A percentile compares a stretch with the other conserved stretches of the same genome.
phyloP scores from a whole-genome alignment of 352 stramenopile species.

The Phytophthora kernoviae region DNA sequence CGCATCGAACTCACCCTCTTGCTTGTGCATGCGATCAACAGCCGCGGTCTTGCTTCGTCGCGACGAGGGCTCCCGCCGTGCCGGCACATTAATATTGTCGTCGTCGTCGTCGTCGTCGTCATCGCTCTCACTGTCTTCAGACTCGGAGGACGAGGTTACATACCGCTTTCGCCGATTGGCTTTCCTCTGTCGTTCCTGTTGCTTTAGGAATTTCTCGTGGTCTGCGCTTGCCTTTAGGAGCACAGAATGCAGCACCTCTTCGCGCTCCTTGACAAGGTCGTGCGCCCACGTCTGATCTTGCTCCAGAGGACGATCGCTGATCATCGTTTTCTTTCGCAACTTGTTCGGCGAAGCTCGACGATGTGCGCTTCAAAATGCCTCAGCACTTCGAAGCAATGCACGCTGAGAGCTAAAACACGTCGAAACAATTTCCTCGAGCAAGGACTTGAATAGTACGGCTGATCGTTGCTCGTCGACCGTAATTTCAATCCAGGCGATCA shows the following conservation, averaged over 20 bases:
- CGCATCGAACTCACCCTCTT: constrained; percentile 59
- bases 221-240: constrained; percentile 41
- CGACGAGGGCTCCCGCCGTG: constrained; percentile 45
- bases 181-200: constrained; percentile 44
- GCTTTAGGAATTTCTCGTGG: constrained; percentile 42
- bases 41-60: constrained; percentile 64
- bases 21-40: constrained; percentile 62
- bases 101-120: constrained; percentile 33
- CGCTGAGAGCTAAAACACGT: constrained; percentile 50
- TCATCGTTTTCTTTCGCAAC: constrained; percentile 21
- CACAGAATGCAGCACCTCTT: constrained; percentile 36
- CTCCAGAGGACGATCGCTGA: constrained; percentile 28
- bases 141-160: constrained; percentile 32
- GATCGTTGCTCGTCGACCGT: constrained; percentile 55
- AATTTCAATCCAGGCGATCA: constrained; percentile 54
- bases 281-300: constrained; percentile 62
- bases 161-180: constrained; percentile 28
- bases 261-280: constrained; percentile 49
- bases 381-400: constrained; percentile 47
- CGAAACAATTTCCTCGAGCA: constrained; percentile 52
- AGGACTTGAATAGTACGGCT: constrained; percentile 50
- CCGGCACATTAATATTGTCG: constrained; percentile 7
- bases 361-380: constrained; percentile 53
- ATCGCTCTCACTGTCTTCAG: constrained; percentile 41
- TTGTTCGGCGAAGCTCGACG: constrained; percentile 41